Percentiles rank a stretch among this genome's conserved stretches.
phyloP scores from a whole-genome alignment of 179 eudicot genomes.

The Heliamphora pulchella region DNA sequence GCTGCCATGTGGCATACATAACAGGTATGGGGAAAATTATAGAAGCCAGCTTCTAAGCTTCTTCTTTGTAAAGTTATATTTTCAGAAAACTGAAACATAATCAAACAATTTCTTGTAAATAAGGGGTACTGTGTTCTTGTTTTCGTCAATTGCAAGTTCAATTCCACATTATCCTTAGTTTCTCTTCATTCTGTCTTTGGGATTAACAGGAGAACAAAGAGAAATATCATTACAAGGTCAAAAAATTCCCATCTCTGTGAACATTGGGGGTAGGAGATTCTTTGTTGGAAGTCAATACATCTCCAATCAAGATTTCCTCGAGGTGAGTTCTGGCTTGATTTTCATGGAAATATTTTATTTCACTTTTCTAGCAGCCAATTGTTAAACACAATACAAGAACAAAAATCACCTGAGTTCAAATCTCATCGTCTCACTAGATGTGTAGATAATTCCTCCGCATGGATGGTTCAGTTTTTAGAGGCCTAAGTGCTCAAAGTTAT shows the following conservation, averaged over 20 bases:
- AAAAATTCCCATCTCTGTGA: slow-evolving; percentile 34
- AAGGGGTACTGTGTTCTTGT: background rate
- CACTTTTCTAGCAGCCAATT: background rate
- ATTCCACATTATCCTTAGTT: background rate
- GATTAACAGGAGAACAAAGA: slow-evolving; percentile 21
- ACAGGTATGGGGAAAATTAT: slow-evolving; percentile 27
- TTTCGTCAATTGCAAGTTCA: background rate
- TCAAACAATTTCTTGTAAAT: background rate
- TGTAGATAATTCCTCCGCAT: background rate
- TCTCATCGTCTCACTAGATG: background rate
- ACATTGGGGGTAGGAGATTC: slow-evolving; percentile 42
- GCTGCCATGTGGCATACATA: slow-evolving; percentile 55
- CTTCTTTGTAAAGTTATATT: background rate
- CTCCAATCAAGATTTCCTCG: slow-evolving; percentile 57
- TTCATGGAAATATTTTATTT: background rate
- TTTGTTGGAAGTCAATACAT: slow-evolving; percentile 42
- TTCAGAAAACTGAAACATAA: background rate
- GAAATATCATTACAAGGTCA: slow-evolving; percentile 24
- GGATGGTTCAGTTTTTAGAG: background rate
- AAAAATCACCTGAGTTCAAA: background rate
- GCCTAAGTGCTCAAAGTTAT: background rate
- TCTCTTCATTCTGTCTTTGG: background rate
- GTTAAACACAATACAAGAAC: background rate
- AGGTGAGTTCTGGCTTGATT: slow-evolving; percentile 29
- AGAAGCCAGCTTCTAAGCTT: no score